phyloP scores from a whole-genome alignment of 2,329 filamentous ascomycete genomes.

The Sphaerulina vaccinii region DNA sequence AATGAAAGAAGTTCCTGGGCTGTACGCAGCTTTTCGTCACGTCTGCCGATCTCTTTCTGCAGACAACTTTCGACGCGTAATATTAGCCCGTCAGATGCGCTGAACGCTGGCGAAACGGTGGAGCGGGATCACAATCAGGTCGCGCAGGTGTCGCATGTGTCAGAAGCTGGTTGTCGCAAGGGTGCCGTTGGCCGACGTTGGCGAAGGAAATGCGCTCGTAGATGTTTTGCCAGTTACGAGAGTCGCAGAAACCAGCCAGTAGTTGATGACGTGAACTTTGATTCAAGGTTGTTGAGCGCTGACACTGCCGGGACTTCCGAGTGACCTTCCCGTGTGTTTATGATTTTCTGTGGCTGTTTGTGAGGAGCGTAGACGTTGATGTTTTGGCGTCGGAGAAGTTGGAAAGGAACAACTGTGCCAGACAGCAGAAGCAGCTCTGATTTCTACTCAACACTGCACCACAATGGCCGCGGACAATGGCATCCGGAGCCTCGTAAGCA shows the following conservation, averaged over 20 bases:
- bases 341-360: background rate
- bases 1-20: background rate
- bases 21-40: slow-evolving; percentile 1
- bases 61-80: slow-evolving; percentile 8
- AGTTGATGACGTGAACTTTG: slow-evolving; percentile 1
- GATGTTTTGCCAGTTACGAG: background rate
- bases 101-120: too few relatives aligned
- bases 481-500: slow-evolving; percentile 6
- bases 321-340: background rate
- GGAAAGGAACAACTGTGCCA: background rate
- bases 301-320: background rate
- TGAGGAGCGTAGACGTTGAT: background rate
- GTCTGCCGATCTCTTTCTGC: slow-evolving; percentile 6
- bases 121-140: too few relatives aligned
- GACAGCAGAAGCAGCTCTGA: background rate
- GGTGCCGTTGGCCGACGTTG: background rate
- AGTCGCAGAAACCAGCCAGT: too few relatives aligned
- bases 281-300: background rate
- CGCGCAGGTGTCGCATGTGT: background rate
- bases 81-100: background rate
- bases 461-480: background rate
- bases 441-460: background rate
- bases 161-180: background rate
- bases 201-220: background rate
- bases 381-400: background rate